Evolutionary conservation across 176 grass and related monocot genomes (phyloP).

Genomic region (Tillandsia leiboldiana): DNA sequence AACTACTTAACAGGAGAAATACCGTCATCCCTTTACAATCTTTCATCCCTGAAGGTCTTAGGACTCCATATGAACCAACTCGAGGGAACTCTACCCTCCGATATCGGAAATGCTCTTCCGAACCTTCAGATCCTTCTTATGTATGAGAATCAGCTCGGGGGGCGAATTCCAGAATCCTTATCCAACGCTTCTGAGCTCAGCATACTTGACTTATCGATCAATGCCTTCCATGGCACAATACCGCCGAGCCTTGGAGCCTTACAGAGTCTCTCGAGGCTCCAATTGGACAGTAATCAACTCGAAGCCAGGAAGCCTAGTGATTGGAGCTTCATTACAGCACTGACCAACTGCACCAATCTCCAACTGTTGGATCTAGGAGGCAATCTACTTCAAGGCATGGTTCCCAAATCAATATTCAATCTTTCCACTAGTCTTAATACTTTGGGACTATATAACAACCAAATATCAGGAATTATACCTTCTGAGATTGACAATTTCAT

Average conservation of each 20-base stretch:
- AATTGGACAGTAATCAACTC: conserved; percentile 9
- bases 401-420: conserved; percentile 27
- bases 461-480: conserved; percentile 19
- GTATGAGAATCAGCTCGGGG: conserved; percentile 8
- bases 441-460: conserved; percentile 8
- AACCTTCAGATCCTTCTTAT: not conserved
- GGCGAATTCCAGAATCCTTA: conserved; percentile 20
- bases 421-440: conserved; percentile 13
- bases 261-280: not conserved
- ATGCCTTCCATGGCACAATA: conserved; percentile 26
- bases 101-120: conserved; percentile 25
- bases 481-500: conserved; percentile 25
- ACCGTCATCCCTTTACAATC: conserved; percentile 15
- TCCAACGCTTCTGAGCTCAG: conserved; percentile 14
- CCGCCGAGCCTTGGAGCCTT: conserved; percentile 26
- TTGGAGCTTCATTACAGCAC: conserved; percentile 29
- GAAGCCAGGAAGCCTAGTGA: not conserved
- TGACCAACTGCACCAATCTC: conserved; percentile 23
- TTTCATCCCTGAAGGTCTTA: conserved; percentile 6
- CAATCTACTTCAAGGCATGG: conserved; percentile 24
- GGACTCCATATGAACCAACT: conserved; percentile 13
- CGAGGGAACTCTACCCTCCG: conserved; percentile 8
- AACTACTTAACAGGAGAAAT: conserved; percentile 27
- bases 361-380: not conserved
- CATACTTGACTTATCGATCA: not conserved